Conservation (phyloP, 2,329 filamentous ascomycete genomes). For the Fusarium algeriense region DNA sequence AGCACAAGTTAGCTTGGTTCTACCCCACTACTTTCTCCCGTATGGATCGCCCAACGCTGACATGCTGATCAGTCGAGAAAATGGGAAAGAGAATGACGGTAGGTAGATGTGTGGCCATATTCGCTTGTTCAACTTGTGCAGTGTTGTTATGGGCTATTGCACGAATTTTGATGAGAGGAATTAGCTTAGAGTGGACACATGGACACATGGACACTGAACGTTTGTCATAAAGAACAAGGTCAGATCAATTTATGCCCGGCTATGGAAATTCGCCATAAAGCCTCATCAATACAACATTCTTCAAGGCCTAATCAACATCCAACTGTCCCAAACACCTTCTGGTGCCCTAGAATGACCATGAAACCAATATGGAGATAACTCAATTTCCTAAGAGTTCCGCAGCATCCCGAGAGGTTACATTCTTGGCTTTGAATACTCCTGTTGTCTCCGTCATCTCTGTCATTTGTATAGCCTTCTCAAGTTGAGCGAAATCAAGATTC, state of each 20-base stretch:
- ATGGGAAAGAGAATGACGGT: neutral
- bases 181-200: neutral
- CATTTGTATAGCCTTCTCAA: rapidly evolving
- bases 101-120: neutral
- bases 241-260: neutral
- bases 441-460: neutral
- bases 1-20: neutral
- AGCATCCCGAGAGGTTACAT: rapidly evolving
- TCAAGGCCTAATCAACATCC: neutral
- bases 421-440: rapidly evolving
- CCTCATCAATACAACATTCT: neutral
- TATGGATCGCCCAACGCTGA: neutral
- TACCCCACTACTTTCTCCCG: neutral
- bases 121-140: neutral
- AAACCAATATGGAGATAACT: neutral
- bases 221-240: neutral
- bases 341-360: neutral
- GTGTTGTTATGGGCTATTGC: neutral
- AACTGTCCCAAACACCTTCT: neutral
- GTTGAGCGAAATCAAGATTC: rapidly evolving
- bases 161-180: neutral
- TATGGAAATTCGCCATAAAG: no score
- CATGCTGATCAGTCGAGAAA: neutral
- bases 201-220: neutral
- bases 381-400: rapidly evolving